A percentile compares a stretch with the other conserved stretches of the same genome.
Conservation (phyloP, 1,139 yeast genomes). For the Kurtzmaniella quercitrusa region DNA sequence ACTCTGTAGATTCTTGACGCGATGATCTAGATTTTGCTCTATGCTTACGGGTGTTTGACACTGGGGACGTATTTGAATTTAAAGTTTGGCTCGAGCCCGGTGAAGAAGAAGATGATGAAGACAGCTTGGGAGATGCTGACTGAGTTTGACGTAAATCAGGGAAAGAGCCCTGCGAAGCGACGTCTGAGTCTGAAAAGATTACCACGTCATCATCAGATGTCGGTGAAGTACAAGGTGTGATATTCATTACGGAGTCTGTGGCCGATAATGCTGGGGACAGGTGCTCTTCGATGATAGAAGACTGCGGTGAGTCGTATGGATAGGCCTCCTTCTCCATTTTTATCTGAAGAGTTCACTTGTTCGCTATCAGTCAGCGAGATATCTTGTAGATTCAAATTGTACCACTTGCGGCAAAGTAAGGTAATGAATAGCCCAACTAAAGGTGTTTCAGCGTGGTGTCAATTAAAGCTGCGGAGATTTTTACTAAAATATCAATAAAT, state of each 20-base stretch:
- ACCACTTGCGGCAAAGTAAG: background rate
- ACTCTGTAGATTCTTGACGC: slow-evolving; percentile 12
- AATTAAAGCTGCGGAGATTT: background rate
- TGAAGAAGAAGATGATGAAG: background rate
- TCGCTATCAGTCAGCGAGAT: too few relatives aligned
- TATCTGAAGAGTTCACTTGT: background rate
- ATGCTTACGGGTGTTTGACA: background rate
- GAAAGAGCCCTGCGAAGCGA: slow-evolving; percentile 33
- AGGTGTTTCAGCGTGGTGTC: background rate
- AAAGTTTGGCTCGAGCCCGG: background rate
- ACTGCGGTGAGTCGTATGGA: slow-evolving; percentile 3
- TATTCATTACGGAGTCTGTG: slow-evolving; percentile 14
- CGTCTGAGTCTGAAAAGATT: slow-evolving; percentile 38
- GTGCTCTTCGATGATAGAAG: slow-evolving; percentile 13
- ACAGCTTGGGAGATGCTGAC: background rate
- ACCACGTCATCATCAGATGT: slow-evolving; percentile 28
- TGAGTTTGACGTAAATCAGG: slow-evolving; percentile 6
- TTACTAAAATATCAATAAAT: background rate
- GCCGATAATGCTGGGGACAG: slow-evolving; percentile 23
- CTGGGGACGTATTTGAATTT: background rate
- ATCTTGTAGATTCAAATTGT: too few relatives aligned
- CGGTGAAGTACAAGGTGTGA: slow-evolving; percentile 22
- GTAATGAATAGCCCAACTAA: too few relatives aligned
- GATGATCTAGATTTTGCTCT: slow-evolving; percentile 4
- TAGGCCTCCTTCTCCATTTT: background rate